Evolutionary conservation across 129 eudicot species (phyloP), one percentile per base, ranked within the genome.

Genomic region (Ambrosia artemisiifolia): DNA sequence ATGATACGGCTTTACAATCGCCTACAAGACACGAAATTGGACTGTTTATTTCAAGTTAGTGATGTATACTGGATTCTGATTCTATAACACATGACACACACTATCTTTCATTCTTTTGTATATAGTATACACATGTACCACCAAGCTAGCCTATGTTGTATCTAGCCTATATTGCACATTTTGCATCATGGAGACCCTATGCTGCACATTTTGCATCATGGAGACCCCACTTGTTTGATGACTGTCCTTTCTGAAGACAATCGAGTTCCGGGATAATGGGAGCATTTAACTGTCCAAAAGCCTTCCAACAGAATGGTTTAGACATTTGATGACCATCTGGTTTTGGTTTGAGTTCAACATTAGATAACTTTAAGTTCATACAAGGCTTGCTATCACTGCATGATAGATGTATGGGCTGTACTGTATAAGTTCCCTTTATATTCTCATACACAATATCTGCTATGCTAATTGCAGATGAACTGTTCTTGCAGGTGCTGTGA

Each of bases 301-400:
- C 79, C 44, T 90, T 85, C 98, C 92, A 93, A 53, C 98, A 93
- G 69, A 73, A 93, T 5, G 98, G 87, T 42, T 87, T 84, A 19
- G 78, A 73, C 76, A 89, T 65, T 34, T 79, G 85, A 19, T 83
- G 83, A 10, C 64, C 65, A 43, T 79, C 80, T 76, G 83, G 85
- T 18, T 49, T 48, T 34, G 95, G 95, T 50, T 85, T 78, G 56
- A 93, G 80, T 67, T 87, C 68, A 49, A 93, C 85, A 69, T 69
- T 65, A 36, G 77, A 80, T 14, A 93, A 77, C 12, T 85, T 82
- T 59, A 93, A 83, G 60, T 84, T 88, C 13, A 76, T 78, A 55
- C 98, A 93, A 16, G 98, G 96, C 65, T 80, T 70, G 80, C 72
- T 79, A 69, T 93, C 96, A 72, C 98, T 89, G 80, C 98, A 93